These are phyloP conservation scores for Paraphaeosphaeria minitans DNA, from an alignment of 2,329 filamentous ascomycete genomes.

Conservation along the genomic window DNA sequence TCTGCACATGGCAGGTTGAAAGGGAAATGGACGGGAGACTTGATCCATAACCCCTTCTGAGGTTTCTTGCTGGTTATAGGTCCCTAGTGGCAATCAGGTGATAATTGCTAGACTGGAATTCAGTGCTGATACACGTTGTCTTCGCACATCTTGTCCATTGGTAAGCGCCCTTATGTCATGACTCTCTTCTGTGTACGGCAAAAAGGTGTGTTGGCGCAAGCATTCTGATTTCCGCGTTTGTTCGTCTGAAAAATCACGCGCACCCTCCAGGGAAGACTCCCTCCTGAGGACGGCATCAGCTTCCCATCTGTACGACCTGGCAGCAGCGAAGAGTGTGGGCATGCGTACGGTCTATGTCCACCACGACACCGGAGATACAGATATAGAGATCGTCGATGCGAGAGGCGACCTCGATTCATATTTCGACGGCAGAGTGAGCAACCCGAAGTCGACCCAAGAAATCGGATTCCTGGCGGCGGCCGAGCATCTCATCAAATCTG, in stretches of 20 bases:
- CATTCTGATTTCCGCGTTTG: not conserved
- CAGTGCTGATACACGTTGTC: too few relatives aligned
- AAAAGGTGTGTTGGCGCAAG: not conserved
- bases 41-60: too few relatives aligned
- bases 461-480: slow-evolving; percentile 8
- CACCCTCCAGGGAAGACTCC: slow-evolving; percentile 30
- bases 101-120: too few relatives aligned
- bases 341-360: slow-evolving; percentile 60
- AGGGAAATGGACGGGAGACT: too few relatives aligned
- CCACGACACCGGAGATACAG: slow-evolving; percentile 59
- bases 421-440: slow-evolving; percentile 21
- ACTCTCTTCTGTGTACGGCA: not conserved
- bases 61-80: too few relatives aligned
- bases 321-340: slow-evolving; percentile 55
- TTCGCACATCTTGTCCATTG: not conserved
- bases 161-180: too few relatives aligned
- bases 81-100: too few relatives aligned
- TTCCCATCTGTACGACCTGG: slow-evolving; percentile 60
- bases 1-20: not conserved
- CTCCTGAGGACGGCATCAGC: slow-evolving; percentile 57
- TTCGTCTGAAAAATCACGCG: not conserved
- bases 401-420: slow-evolving; percentile 50
- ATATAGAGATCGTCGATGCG: slow-evolving; percentile 53
- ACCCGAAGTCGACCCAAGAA: not conserved
- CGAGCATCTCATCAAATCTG: not conserved